A percentile compares a stretch with the other conserved stretches of the same genome.
These are phyloP conservation scores for Pinus taeda DNA, from an alignment of 75 land plant species.

Conservation along the genomic window DNA sequence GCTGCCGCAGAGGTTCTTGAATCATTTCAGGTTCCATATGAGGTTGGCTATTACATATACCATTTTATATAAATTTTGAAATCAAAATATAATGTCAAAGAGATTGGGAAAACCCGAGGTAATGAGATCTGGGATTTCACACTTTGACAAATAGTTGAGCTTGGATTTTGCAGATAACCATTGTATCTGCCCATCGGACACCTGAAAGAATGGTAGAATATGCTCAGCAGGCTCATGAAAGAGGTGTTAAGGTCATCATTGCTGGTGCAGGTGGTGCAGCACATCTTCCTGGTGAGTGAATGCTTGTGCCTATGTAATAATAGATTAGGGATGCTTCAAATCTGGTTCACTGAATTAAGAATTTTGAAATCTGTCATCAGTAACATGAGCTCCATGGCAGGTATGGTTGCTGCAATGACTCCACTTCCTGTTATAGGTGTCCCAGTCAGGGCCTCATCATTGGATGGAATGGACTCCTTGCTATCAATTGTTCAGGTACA, in stretches of 20 bases:
- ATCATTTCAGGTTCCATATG: constrained; percentile 56
- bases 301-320: background rate
- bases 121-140: background rate
- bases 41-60: constrained; percentile 35
- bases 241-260: constrained; percentile 82
- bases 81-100: background rate
- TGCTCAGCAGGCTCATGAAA: constrained; percentile 67
- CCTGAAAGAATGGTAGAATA: constrained; percentile 84
- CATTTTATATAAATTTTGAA: background rate
- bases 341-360: background rate
- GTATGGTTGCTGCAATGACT: constrained; percentile 97
- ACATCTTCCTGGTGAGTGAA: constrained; percentile 78
- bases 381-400: constrained; percentile 17
- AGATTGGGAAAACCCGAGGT: background rate
- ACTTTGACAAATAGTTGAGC: background rate
- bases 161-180: constrained; percentile 42
- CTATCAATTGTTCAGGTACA: constrained; percentile 91
- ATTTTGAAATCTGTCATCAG: background rate
- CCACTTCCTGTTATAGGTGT: constrained; percentile 96
- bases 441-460: constrained; percentile 75
- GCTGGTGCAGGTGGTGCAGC: constrained; percentile 99
- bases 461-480: constrained; percentile 87
- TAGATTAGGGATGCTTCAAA: background rate
- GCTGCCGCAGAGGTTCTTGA: constrained; percentile 76
- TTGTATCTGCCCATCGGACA: constrained; percentile 96